Base-by-base conservation (phyloP, 1,284 basidiomycete species). In the Ustilago crameri region DNA sequence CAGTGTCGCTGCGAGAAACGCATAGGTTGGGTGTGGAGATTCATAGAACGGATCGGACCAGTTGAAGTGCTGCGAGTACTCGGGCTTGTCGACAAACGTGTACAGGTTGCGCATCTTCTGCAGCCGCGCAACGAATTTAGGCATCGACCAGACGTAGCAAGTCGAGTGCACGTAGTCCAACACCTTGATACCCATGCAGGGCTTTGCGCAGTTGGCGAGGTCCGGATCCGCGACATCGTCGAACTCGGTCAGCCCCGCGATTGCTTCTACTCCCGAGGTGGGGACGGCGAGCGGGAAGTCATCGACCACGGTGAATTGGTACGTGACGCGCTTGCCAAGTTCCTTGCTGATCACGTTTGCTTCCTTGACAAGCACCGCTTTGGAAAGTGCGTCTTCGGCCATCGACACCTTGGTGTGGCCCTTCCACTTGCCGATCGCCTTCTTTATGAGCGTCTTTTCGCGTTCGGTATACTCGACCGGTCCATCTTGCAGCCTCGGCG, bases 71-170 rank as follows among this genome's bases (percentile, higher is more conserved):
- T 68, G 71, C 38, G 74, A 75, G 40, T 79, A 95, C 14, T 91
- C 91, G 7, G 95, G 95, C 56, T 91, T 90, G 84, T 94, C 92
- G 76, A 95, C 91, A 83, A 94, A 93, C n/a, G 90, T 90, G 20
- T 91, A 92, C 32, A 95, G 86, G 81, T 95, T 95, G 45, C 93
- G 90, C 95, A 98, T 98, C 72, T 92, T 91, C 68, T 90, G 89
- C 8, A 98, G 86, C 64, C 95, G 93, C 74, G 93, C 91, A 73
- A 91, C 89, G 80, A 98, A 89, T 45, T 92, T 90, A 72, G 91
- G 89, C 38, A 95, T 85, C 17, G 93, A 94, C 95, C 95, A 98
- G 42, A 78, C 61, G 48, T 81, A 78, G 49, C 67, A 60, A 8
- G 63, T 62, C 37, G 35, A 52, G 48, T 78, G 73, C n/a, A 56